phyloP scores from a whole-genome alignment of 169 alveolate species.

The Miamiensis avidus region DNA sequence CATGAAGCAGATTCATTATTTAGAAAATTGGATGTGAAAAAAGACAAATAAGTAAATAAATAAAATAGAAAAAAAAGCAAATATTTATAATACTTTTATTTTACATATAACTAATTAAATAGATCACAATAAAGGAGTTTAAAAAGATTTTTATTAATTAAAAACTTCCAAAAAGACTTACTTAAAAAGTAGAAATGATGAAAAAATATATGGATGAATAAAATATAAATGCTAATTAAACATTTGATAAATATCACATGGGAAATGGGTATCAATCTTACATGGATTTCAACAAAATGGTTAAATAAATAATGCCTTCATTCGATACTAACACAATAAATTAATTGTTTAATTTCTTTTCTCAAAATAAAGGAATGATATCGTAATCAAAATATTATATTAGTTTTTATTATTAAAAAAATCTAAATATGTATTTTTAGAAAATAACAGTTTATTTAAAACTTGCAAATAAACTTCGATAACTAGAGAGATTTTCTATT shows the following conservation, averaged over 20 bases:
- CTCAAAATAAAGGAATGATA: background rate
- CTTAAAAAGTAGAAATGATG: background rate
- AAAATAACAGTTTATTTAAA: too few species aligned
- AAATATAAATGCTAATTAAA: background rate
- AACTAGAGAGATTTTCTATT: background rate
- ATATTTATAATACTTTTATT: too few species aligned
- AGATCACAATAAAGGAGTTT: background rate
- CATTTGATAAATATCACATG: background rate
- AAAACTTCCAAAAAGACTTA: background rate
- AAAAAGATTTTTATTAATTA: too few species aligned
- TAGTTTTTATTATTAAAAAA: too few species aligned
- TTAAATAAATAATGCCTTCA: background rate
- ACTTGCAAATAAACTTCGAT: background rate
- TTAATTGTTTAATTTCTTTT: too few species aligned
- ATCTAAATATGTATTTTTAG: too few species aligned
- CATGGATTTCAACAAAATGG: background rate
- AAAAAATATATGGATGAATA: background rate
- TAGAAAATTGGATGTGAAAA: background rate
- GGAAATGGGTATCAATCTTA: background rate
- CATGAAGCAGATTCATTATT: background rate
- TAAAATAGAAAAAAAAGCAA: too few species aligned
- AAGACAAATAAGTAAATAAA: background rate
- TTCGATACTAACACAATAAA: background rate
- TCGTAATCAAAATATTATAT: background rate
- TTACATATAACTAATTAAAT: too few species aligned